Percentiles rank a stretch among this genome's conserved stretches.
These are phyloP conservation scores for Abrus precatorius DNA, from an alignment of 306 rosid species.

Conservation along the genomic window DNA sequence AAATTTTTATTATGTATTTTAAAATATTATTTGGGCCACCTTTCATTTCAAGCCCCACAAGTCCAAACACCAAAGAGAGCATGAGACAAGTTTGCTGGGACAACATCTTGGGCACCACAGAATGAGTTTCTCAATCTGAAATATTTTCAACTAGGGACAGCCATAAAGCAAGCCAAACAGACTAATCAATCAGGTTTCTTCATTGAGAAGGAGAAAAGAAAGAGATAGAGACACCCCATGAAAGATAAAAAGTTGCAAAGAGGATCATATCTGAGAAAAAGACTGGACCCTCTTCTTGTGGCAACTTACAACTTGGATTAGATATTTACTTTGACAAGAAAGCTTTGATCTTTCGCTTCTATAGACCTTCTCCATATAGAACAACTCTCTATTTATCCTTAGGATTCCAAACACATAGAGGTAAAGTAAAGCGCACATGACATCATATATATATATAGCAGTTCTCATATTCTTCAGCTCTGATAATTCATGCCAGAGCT, in stretches of 20 bases:
- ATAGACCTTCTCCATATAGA: conserved; percentile 45
- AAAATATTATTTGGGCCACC: conserved; percentile 25
- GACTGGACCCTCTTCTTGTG: conserved; percentile 60
- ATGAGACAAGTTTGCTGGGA: conserved; percentile 56
- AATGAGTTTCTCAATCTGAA: conserved; percentile 56
- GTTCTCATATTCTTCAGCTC: conserved; percentile 37
- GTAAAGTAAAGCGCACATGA: conserved; percentile 48
- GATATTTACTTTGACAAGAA: conserved; percentile 63
- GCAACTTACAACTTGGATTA: conserved; percentile 50
- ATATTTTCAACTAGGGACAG: conserved; percentile 53
- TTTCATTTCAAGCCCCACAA: conserved; percentile 57
- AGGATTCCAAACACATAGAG: conserved; percentile 43
- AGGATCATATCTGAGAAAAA: conserved; percentile 67
- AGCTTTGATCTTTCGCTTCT: conserved; percentile 60
- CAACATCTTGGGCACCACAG: conserved; percentile 61
- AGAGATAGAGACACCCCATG: conserved; percentile 61
- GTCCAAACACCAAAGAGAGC: conserved; percentile 47
- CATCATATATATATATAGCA: not conserved
- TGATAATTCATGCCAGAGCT: not conserved
- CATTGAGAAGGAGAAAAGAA: conserved; percentile 67
- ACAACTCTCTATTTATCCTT: conserved; percentile 40
- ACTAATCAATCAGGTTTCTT: conserved; percentile 67
- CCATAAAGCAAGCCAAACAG: conserved; percentile 54
- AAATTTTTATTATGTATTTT: not conserved
- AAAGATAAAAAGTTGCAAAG: conserved; percentile 55